Evolutionary conservation across 768 basidiomycete species (phyloP), one percentile per base, ranked within the genome.

Genomic region (Asterophora lycoperdoides): DNA sequence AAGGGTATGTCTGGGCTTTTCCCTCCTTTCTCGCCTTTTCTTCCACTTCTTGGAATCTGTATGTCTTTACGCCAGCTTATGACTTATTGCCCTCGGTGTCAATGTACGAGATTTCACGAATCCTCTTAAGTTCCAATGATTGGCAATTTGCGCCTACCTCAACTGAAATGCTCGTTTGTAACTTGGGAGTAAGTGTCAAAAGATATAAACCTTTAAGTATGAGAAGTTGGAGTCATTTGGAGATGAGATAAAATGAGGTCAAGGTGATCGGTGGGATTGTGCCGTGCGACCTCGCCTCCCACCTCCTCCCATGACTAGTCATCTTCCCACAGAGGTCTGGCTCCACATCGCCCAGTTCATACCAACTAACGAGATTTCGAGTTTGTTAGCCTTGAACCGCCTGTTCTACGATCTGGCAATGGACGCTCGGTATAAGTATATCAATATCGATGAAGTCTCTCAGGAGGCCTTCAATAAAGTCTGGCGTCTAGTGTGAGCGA

Each of bases 271-370:
- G n/a, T n/a, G n/a, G n/a, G n/a, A n/a, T n/a, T n/a, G n/a, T n/a
- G n/a, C n/a, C n/a, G n/a, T n/a, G n/a, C n/a, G n/a, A n/a, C n/a
- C n/a, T n/a, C n/a, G n/a, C n/a, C n/a, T n/a, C n/a, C n/a, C n/a
- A n/a, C n/a, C 33, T 34, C 26, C 7, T 9, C 39, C 10, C 28
- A 61, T 54, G 57, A 29, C 47, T 37, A 48, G 35, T 18, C 54
- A 54, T n/a, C 28, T 71, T 15, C 70, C 71, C 4, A 45, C 55
- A 2, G 70, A 73, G 38, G 43, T 73, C 10, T 69, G 64, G 67
- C 56, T 68, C 28, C 53, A 63, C 8, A 58, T 70, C 36, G 49
- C 62, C 2, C 44, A 58, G 13, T 67, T 64, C 34, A 44, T 70
- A 8, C 61, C 64, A 6, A 53, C 66, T 4, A 59, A 62, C 28